Base-by-base conservation (phyloP, 2,329 filamentous ascomycete species). In the Neurospora crassa region DNA sequence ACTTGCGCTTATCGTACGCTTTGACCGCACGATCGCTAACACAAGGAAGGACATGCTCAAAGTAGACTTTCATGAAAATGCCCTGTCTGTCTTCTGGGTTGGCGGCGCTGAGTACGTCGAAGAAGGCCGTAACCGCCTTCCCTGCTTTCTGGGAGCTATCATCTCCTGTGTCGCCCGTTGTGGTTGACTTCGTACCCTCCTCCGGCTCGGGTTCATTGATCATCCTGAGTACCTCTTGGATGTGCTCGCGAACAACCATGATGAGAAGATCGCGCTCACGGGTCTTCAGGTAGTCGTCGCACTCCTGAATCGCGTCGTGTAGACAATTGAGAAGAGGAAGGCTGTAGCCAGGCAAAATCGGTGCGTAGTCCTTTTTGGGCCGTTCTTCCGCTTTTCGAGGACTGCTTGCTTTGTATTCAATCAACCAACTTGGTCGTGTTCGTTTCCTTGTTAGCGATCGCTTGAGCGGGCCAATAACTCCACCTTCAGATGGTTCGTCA, bases 51-150 rank as follows among this genome's bases (percentile, higher is more conserved):
- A 88, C 80, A 0, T 79, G 75, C 12, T 80, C 73, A 73, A 87
- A 88, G 75, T 88, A 88, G 1, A 86, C 83, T 2, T 82, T 78
- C 80, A 88, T 83, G n/a, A 88, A 82, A 12, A 80, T 80, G 29
- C 81, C 77, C 72, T 88, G 85, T 42, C 85, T 82, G 18, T 84
- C 81, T 37, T 86, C 85, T 0, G 85, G 83, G 14, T 81, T 79
- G 0, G 83, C 83, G 11, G 81, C 78, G 70, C 83, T 81, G 42
- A 88, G 83, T 12, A 85, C 82, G 16, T 83, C 80, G 41, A 87
- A 85, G 40, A 87, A 85, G 3, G 76, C 70, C 67, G 69, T 53
- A 1, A 74, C 34, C 34, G 34, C 8, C 7, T 37, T 37, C 34
- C 34, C 34, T 8, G 34, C 34, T 37, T 37, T 37, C 34, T 37